These are phyloP conservation scores for Oidiodendron maius DNA, from an alignment of 495 filamentous ascomycete species.

Conservation along the genomic window DNA sequence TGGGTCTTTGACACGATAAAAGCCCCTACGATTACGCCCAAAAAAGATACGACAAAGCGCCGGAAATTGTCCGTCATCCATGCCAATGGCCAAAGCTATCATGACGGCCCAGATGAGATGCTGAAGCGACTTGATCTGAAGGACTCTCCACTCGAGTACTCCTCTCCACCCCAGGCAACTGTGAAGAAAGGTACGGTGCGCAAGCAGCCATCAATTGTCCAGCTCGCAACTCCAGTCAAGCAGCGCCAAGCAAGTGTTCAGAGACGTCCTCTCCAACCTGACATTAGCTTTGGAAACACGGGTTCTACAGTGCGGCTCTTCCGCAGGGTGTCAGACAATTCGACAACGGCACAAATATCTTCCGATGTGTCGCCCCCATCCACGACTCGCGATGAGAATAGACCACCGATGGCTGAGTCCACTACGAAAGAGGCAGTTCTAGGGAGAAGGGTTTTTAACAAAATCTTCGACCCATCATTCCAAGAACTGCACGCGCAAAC, in stretches of 20 bases:
- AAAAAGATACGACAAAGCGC: slow-evolving; percentile 24
- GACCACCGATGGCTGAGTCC: slow-evolving; percentile 31
- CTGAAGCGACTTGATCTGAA: slow-evolving; percentile 57
- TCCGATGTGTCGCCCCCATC: slow-evolving; percentile 13
- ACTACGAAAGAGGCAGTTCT: slow-evolving; percentile 74
- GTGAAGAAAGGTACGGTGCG: slow-evolving; percentile 44
- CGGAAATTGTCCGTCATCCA: slow-evolving; percentile 39
- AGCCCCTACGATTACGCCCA: slow-evolving; percentile 37
- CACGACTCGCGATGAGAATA: slow-evolving; percentile 19
- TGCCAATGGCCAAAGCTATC: slow-evolving; percentile 25
- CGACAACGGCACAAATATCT: slow-evolving; percentile 24
- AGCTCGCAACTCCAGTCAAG: slow-evolving; percentile 34
- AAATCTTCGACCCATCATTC: slow-evolving; percentile 71
- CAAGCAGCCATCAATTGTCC: slow-evolving; percentile 46
- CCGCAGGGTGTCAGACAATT: slow-evolving; percentile 74
- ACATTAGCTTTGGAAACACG: slow-evolving; percentile 85
- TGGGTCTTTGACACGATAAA: slow-evolving; percentile 99
- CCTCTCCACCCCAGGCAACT: slow-evolving; percentile 39
- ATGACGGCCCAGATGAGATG: slow-evolving; percentile 39
- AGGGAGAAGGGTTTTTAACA: slow-evolving; percentile 72
- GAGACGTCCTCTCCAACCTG: slow-evolving; percentile 73
- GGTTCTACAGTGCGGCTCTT: slow-evolving; percentile 87
- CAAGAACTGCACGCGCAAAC: slow-evolving; percentile 80
- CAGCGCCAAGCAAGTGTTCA: slow-evolving; percentile 34
- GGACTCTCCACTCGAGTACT: slow-evolving; percentile 44